Evolutionary conservation across 140 eudicot species (phyloP).

Genomic region (Anethum foeniculum): DNA sequence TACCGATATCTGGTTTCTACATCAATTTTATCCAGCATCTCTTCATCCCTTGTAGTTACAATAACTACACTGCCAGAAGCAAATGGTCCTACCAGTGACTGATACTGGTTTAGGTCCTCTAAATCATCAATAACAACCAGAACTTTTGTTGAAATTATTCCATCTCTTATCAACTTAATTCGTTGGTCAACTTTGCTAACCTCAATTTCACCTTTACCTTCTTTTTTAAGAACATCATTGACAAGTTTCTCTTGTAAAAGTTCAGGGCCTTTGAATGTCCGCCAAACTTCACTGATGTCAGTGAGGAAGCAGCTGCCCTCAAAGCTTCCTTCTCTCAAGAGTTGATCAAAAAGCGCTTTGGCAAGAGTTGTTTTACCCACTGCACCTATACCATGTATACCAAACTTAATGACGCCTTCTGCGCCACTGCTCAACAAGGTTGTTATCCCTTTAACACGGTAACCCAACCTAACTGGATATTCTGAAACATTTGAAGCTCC

Average conservation of each 20-base stretch:
- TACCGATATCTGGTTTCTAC: neutral
- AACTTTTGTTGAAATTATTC: neutral
- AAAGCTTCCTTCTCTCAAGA: neutral
- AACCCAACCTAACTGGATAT: neutral
- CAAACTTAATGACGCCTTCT: neutral
- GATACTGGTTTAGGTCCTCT: neutral
- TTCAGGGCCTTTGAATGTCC: neutral
- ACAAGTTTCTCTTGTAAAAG: neutral
- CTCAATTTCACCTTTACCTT: neutral
- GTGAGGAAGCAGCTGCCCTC: neutral
- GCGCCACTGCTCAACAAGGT: neutral
- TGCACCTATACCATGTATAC: neutral
- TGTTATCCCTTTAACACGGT: neutral
- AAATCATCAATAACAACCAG: constrained; percentile 1
- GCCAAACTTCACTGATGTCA: neutral
- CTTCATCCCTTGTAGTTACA: neutral
- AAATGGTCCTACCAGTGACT: neutral
- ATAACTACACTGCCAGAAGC: neutral
- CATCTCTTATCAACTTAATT: neutral
- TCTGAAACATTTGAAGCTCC: neutral
- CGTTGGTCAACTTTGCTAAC: neutral
- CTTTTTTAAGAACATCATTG: neutral
- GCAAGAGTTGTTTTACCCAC: neutral
- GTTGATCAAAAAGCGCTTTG: neutral
- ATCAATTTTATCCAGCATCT: neutral